These are phyloP conservation scores for Tetraselmis striata DNA, from an alignment of 139 green algal species.

Conservation along the genomic window DNA sequence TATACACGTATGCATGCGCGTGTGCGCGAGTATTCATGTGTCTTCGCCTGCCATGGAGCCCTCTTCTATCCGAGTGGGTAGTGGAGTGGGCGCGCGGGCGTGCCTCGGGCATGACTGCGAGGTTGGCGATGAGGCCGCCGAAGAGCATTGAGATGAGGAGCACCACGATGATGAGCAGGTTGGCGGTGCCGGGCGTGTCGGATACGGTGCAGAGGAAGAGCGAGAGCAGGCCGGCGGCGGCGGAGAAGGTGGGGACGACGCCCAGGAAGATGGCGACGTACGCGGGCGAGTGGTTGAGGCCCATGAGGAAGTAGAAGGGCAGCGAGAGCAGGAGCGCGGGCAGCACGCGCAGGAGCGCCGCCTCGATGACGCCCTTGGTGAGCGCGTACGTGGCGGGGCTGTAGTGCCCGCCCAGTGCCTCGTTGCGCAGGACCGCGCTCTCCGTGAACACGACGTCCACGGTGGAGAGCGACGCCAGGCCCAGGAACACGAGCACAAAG, in stretches of 20 bases:
- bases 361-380: neutral
- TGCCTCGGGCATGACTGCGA: neutral
- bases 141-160: neutral
- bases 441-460: neutral
- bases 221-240: neutral
- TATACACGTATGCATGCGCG: no score
- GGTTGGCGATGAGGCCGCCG: neutral
- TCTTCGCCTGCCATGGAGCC: no score
- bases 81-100: no score
- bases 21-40: no score
- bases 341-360: neutral
- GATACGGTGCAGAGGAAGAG: neutral
- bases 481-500: neutral
- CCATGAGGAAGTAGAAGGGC: neutral
- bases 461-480: neutral
- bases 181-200: neutral
- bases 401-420: neutral
- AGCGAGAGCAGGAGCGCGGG: neutral
- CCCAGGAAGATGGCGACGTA: neutral
- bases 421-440: neutral
- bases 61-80: no score
- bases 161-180: neutral
- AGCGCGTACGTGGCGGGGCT: neutral
- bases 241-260: neutral
- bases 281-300: neutral